Conservation (phyloP, 805 yeast species). For the Peterozyma toletana region DNA sequence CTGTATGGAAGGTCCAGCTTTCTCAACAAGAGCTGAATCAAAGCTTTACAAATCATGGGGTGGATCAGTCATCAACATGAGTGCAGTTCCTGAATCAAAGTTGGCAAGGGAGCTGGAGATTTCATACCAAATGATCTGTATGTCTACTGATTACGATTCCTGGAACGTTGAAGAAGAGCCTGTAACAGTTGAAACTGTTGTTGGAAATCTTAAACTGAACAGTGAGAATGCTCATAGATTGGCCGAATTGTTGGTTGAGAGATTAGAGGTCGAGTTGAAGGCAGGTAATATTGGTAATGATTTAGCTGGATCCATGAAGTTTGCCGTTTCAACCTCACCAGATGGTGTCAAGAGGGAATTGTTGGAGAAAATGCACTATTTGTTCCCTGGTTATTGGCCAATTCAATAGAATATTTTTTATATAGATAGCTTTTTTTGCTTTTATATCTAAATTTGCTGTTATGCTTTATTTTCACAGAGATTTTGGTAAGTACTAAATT, state of each 20-base stretch:
- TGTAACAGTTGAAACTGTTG: slow-evolving; percentile 96
- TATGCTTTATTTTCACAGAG: not conserved
- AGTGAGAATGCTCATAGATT: slow-evolving; percentile 76
- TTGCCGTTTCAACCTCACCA: slow-evolving; percentile 71
- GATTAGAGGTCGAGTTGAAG: slow-evolving; percentile 54
- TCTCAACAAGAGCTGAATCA: slow-evolving; percentile 95
- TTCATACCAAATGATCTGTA: slow-evolving; percentile 95
- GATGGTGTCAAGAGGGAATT: slow-evolving; percentile 66
- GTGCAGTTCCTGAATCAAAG: slow-evolving; percentile 94
- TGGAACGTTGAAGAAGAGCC: slow-evolving; percentile 96
- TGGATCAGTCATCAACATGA: slow-evolving; percentile 94
- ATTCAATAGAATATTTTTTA: slow-evolving; percentile 9
- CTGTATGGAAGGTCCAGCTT: slow-evolving; percentile 99
- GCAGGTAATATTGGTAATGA: slow-evolving; percentile 62
- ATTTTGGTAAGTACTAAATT: slow-evolving; percentile 1
- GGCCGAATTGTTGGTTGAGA: slow-evolving; percentile 62
- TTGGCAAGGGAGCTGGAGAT: slow-evolving; percentile 97
- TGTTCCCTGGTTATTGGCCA: slow-evolving; percentile 92
- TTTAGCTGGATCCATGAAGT: slow-evolving; percentile 71
- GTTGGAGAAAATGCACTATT: slow-evolving; percentile 71
- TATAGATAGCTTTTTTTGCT: not conserved
- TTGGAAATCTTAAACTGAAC: slow-evolving; percentile 84
- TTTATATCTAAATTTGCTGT: slow-evolving; percentile 4
- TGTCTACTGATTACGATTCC: slow-evolving; percentile 98
- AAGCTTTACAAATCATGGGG: slow-evolving; percentile 81